Conservation (phyloP, 2,329 filamentous ascomycete species). For the Pseudocercospora fijiensis region DNA sequence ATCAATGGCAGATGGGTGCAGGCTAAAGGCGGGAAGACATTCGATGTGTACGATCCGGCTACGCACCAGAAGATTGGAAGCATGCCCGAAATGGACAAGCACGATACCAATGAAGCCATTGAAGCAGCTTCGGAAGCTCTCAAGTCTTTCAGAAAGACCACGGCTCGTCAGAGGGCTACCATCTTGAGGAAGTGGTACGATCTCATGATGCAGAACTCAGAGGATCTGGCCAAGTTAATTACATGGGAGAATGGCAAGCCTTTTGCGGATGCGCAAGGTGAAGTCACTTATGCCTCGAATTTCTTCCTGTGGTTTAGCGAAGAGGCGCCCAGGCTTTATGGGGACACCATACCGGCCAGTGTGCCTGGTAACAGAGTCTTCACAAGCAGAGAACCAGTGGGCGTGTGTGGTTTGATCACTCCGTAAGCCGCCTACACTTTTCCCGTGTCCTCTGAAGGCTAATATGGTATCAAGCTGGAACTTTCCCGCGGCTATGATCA, state of each 20-base stretch:
- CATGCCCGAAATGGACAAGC: slow-evolving; percentile 76
- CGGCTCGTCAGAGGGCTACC: slow-evolving; percentile 71
- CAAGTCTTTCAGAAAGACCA: slow-evolving; percentile 66
- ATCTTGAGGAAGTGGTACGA: slow-evolving; percentile 80
- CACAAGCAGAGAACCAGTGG: slow-evolving; percentile 79
- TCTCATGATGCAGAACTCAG: slow-evolving; percentile 72
- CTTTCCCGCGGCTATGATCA: slow-evolving; percentile 55
- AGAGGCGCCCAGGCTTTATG: slow-evolving; percentile 71
- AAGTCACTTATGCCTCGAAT: slow-evolving; percentile 69
- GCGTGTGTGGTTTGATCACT: slow-evolving; percentile 78
- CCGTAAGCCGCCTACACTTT: slow-evolving; percentile 48
- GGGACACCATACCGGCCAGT: slow-evolving; percentile 70
- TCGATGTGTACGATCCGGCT: slow-evolving; percentile 84
- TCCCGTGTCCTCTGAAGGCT: not conserved
- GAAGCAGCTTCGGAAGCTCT: slow-evolving; percentile 77
- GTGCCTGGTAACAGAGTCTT: slow-evolving; percentile 71
- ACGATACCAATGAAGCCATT: slow-evolving; percentile 80
- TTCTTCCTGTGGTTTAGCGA: slow-evolving; percentile 83
- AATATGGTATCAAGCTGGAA: slow-evolving; percentile 62
- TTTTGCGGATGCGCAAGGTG: slow-evolving; percentile 68
- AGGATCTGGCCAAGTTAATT: slow-evolving; percentile 78
- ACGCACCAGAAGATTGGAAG: slow-evolving; percentile 78
- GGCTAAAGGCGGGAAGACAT: slow-evolving; percentile 84
- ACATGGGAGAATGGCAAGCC: slow-evolving; percentile 92
- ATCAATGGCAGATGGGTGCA: slow-evolving; percentile 91